Evolutionary conservation across 108 stramenopile species (phyloP).

Genomic region (Cylindrotheca closterium): DNA sequence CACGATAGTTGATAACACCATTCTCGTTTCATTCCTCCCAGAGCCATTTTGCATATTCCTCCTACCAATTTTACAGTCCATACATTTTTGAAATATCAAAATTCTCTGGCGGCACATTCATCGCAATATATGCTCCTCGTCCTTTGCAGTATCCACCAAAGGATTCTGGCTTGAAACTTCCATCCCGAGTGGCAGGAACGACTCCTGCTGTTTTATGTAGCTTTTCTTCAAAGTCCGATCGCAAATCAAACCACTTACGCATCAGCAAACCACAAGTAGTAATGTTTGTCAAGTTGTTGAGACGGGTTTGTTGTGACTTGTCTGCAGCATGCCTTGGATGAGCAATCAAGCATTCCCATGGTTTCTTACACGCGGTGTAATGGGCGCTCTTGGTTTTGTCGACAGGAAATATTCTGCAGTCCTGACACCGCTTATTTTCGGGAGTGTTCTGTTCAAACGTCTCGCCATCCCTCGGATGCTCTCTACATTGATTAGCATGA

Average conservation of each 20-base stretch:
- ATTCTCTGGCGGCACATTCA: slow-evolving; percentile 36
- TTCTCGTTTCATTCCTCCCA: too few species aligned
- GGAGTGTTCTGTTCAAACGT: slow-evolving; percentile 44
- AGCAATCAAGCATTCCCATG: slow-evolving; percentile 68
- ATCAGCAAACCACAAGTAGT: slow-evolving; percentile 57
- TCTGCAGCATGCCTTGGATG: slow-evolving; percentile 52
- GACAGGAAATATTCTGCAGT: slow-evolving; percentile 61
- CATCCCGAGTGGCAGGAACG: slow-evolving; percentile 27
- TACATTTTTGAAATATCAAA: slow-evolving; percentile 11
- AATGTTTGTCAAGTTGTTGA: slow-evolving; percentile 60
- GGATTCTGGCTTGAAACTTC: slow-evolving; percentile 43
- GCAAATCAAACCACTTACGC: slow-evolving; percentile 56
- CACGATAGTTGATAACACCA: too few species aligned
- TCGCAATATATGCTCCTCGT: slow-evolving; percentile 44
- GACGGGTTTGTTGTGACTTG: slow-evolving; percentile 50
- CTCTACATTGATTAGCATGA: slow-evolving; percentile 60
- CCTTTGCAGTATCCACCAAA: slow-evolving; percentile 64
- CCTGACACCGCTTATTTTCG: slow-evolving; percentile 53
- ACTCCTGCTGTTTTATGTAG: slow-evolving; percentile 37
- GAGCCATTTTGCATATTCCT: too few species aligned
- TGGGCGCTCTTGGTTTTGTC: slow-evolving; percentile 56
- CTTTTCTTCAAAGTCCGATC: slow-evolving; percentile 51
- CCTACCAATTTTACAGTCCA: slow-evolving; percentile 16
- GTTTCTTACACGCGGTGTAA: slow-evolving; percentile 78
- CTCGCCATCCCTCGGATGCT: slow-evolving; percentile 48